These are phyloP conservation scores for Typha latifolia DNA, from an alignment of 176 grass and related monocot species.

Conservation along the genomic window DNA sequence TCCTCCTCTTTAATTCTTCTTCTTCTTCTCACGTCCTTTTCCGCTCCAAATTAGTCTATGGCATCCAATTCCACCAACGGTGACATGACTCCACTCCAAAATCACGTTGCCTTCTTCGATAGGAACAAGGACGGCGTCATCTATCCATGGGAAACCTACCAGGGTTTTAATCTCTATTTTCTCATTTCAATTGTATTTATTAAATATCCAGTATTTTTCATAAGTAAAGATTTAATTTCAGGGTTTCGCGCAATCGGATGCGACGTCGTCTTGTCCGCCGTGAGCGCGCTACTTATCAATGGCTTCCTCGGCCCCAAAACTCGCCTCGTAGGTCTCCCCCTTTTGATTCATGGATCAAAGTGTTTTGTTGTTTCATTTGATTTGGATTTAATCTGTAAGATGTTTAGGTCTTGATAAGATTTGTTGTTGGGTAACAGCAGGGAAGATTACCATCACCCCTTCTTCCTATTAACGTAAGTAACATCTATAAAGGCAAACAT, in stretches of 20 bases:
- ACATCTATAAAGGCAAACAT: conserved; percentile 79
- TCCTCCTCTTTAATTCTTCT: too few relatives aligned
- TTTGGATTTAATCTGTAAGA: too few relatives aligned
- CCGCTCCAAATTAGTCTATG: too few relatives aligned
- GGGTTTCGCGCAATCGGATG: conserved; percentile 14
- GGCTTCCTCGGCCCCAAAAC: conserved; percentile 16
- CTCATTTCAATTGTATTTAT: too few relatives aligned
- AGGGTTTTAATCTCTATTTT: conserved; percentile 20
- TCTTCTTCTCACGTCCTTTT: too few relatives aligned
- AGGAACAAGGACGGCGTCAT: conserved; percentile 62
- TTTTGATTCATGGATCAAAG: too few relatives aligned
- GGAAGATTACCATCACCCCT: conserved; percentile 30
- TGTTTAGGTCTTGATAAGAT: too few relatives aligned
- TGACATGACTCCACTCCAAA: conserved; percentile 42
- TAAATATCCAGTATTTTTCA: too few relatives aligned
- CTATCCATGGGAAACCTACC: conserved; percentile 45
- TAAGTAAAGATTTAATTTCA: neutral
- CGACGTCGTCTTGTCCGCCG: neutral
- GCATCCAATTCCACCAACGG: too few relatives aligned
- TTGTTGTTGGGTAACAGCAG: conserved; percentile 21
- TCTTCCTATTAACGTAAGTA: conserved; percentile 55
- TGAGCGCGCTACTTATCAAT: conserved; percentile 6
- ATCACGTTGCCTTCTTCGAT: conserved; percentile 73
- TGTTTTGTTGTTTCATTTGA: too few relatives aligned
- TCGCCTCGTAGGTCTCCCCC: neutral